These are phyloP conservation scores for Nasturtium officinale DNA, from an alignment of 345 rosid species.

Conservation along the genomic window DNA sequence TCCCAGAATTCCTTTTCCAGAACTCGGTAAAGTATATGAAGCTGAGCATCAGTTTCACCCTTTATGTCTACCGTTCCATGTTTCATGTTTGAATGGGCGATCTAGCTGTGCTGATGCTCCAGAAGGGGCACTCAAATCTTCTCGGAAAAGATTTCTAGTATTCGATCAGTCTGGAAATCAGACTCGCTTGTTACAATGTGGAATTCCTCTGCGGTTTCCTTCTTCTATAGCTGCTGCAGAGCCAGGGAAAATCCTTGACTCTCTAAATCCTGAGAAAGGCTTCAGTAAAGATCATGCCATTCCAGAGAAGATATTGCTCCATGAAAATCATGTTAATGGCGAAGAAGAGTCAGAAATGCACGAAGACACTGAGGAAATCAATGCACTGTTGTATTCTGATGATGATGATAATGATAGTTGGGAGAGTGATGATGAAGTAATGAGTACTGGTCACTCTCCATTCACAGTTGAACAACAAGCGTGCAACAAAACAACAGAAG, in stretches of 20 bases:
- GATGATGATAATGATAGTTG: conserved; percentile 52
- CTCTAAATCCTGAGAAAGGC: conserved; percentile 36
- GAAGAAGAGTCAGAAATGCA: conserved; percentile 76
- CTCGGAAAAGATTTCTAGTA: conserved; percentile 51
- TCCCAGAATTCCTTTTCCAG: conserved; percentile 44
- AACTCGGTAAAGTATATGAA: conserved; percentile 47
- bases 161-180: conserved; percentile 76
- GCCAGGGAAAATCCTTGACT: conserved; percentile 27
- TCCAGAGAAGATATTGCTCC: conserved; percentile 36
- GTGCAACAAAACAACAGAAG: conserved; percentile 42
- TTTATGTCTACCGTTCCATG: conserved; percentile 44
- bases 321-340: conserved; percentile 46
- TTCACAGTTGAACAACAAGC: conserved; percentile 45
- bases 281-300: conserved; percentile 35
- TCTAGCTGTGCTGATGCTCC: conserved; percentile 30
- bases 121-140: conserved; percentile 34
- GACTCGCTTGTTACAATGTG: conserved; percentile 55
- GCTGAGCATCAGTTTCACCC: conserved; percentile 45
- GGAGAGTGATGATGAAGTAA: conserved; percentile 69
- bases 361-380: conserved; percentile 92
- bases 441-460: conserved; percentile 90
- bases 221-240: conserved; percentile 30
- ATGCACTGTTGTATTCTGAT: conserved; percentile 87
- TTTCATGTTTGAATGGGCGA: conserved; percentile 36
- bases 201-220: conserved; percentile 41